Conservation (phyloP, 2,329 filamentous ascomycete species). For the Shiraia sp. region DNA sequence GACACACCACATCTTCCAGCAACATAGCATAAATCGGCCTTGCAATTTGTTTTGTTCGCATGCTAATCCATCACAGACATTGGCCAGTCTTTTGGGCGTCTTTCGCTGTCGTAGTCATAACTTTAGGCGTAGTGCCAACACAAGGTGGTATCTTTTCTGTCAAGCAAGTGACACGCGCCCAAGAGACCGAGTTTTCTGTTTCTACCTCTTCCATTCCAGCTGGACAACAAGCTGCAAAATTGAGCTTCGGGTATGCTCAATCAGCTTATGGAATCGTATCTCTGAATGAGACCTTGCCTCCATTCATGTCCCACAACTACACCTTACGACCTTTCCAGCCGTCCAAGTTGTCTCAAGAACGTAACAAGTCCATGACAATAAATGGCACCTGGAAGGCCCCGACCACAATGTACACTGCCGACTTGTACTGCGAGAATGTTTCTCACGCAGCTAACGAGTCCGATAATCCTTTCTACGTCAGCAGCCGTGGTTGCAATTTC, state of each 20-base stretch:
- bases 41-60: too few relatives aligned
- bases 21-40: too few relatives aligned
- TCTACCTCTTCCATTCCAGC: slow-evolving; percentile 34
- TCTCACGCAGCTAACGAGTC: background rate
- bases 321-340: slow-evolving; percentile 51
- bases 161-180: slow-evolving; percentile 26
- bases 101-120: slow-evolving; percentile 54
- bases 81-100: slow-evolving; percentile 56
- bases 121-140: slow-evolving; percentile 59
- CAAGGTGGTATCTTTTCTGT: slow-evolving; percentile 60
- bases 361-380: too few relatives aligned
- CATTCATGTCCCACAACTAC: slow-evolving; percentile 51
- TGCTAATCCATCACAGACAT: too few relatives aligned
- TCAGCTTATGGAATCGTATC: slow-evolving; percentile 53
- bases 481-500: slow-evolving; percentile 1
- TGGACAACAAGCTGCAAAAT: slow-evolving; percentile 24
- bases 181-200: slow-evolving; percentile 9
- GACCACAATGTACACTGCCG: slow-evolving; percentile 39
- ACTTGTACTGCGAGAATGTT: slow-evolving; percentile 37
- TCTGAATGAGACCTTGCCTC: slow-evolving; percentile 51
- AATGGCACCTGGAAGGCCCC: slow-evolving; percentile 25
- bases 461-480: too few relatives aligned
- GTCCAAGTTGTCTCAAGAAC: slow-evolving; percentile 3
- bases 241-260: slow-evolving; percentile 49
- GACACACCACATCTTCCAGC: slow-evolving; percentile 56